Percentiles rank a stretch among this genome's conserved stretches.
These are phyloP conservation scores for Globisporangium middletonii DNA, from an alignment of 352 stramenopile genomes.

Conservation along the genomic window DNA sequence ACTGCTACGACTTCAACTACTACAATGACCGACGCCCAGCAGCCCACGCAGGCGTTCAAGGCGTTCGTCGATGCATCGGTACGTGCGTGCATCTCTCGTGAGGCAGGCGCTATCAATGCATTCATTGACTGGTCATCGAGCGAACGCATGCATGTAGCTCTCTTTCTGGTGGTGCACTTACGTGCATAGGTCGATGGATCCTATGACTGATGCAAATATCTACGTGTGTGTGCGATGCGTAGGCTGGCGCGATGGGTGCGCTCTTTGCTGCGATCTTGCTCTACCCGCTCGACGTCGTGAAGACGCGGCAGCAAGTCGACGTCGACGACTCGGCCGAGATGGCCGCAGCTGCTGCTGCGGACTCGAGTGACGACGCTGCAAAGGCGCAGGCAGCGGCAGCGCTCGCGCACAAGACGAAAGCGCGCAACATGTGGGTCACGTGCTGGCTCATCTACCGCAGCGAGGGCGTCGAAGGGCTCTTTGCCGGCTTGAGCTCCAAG, in stretches of 20 bases:
- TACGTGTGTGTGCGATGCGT: constrained; percentile 1
- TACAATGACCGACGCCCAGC: constrained; percentile 19
- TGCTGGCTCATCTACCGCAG: constrained; percentile 64
- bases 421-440: constrained; percentile 42
- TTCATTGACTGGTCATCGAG: neutral
- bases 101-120: neutral
- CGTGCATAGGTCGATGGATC: neutral
- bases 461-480: constrained; percentile 57
- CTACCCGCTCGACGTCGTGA: constrained; percentile 73
- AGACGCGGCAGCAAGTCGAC: constrained; percentile 63
- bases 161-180: no score
- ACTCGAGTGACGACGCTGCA: constrained; percentile 13
- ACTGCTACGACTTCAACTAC: neutral
- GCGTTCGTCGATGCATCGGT: constrained; percentile 76
- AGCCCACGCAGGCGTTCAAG: constrained; percentile 51
- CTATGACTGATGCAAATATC: neutral
- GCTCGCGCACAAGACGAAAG: constrained; percentile 29
- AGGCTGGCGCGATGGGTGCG: constrained; percentile 72
- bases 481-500: constrained; percentile 69
- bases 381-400: constrained; percentile 19
- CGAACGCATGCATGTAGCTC: no score
- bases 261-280: constrained; percentile 68
- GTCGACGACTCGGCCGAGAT: constrained; percentile 25
- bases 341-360: neutral
- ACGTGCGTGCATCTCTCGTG: constrained; percentile 11